phyloP scores from a whole-genome alignment of 768 basidiomycete genomes.

The Boletellus ananiceps region DNA sequence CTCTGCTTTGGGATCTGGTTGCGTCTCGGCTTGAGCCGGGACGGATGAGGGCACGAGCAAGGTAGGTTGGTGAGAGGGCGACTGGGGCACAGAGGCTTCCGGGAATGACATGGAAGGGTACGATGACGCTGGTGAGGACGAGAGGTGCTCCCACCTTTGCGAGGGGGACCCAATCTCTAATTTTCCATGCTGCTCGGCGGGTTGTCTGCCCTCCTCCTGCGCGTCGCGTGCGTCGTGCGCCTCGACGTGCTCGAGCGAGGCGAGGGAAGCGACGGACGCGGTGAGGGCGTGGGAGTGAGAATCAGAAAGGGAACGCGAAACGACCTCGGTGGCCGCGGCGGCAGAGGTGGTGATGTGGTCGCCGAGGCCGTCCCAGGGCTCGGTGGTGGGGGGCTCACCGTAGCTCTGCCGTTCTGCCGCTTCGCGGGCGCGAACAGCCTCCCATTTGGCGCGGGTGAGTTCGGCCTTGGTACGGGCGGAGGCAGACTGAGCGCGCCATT shows the following conservation, averaged over 20 bases:
- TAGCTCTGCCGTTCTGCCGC: constrained; percentile 42
- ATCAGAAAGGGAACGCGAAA: constrained; percentile 7
- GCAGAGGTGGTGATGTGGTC: constrained; percentile 22
- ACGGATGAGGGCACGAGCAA: constrained; percentile 14
- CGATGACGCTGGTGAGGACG: constrained; percentile 54
- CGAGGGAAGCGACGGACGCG: constrained; percentile 16
- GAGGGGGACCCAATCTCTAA: constrained; percentile 29
- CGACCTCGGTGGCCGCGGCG: constrained; percentile 15
- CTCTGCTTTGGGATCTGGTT: constrained; percentile 21
- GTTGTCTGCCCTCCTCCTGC: constrained; percentile 23
- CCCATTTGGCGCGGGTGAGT: constrained; percentile 68
- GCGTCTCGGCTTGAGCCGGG: constrained; percentile 5
- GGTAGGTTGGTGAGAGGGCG: constrained; percentile 31
- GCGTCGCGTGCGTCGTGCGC: constrained; percentile 27
- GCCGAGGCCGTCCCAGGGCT: constrained; percentile 23
- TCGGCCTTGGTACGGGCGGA: constrained; percentile 73
- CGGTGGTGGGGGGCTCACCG: constrained; percentile 14
- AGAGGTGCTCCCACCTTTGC: constrained; percentile 74
- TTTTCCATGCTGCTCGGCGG: constrained; percentile 4
- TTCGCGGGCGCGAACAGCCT: constrained; percentile 45
- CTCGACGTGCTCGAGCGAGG: constrained; percentile 13
- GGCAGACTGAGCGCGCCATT: constrained; percentile 71
- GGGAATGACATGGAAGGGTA: constrained; percentile 80
- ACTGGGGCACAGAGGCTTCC: constrained; percentile 52
- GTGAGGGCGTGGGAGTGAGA: constrained; percentile 1